Evolutionary conservation across 2,329 filamentous ascomycete genomes (phyloP), one percentile per base, ranked within the genome.

Genomic region (Alternaria consortialis): DNA sequence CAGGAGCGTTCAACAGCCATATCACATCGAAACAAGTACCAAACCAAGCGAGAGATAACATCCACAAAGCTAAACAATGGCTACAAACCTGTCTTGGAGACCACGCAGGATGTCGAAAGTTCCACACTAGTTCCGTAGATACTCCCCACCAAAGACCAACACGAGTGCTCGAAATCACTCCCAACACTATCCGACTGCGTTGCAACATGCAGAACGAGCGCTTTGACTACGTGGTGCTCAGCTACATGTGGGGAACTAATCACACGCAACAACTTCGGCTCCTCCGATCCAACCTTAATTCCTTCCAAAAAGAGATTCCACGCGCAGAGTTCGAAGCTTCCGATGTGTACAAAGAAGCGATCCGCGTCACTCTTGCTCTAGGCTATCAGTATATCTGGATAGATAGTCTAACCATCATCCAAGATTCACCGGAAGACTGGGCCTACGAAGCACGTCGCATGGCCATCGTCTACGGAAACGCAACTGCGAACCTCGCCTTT

Each of bases 351-450:
- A 8, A 17, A 4, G 71, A 73, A 37, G 69, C 67, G 0, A 53
- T 72, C 4, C 29, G 25, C 8, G 42, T 66, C 1, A 69, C 69
- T 0, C 20, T 53, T 2, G 32, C 32, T 1, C 56, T 74, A 0
- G 65, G 64, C 2, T 52, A 66, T 56, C 6, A 54, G 7, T 72
- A 70, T 40, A 39, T 73, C 1, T 73, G 69, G 70, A 71, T 73
- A 9, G 70, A 73, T 36, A 68, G 64, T 4, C 50, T 72, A 1
- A 64, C 55, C 37, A 71, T 71, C 6, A 59, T 71, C 13, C 67
- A 71, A 56, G 59, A 66, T 7, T 67, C 64, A 0, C 4, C n/a
- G 0, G 1, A 6, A 8, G 64, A 69, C 31, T 69, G 66, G 66
- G 6, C 36, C 1, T 5, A 57, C 25, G 66, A 69, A 48, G 62